These are phyloP conservation scores for Solanum habrochaites DNA, from an alignment of 257 asterid genomes.

Conservation along the genomic window DNA sequence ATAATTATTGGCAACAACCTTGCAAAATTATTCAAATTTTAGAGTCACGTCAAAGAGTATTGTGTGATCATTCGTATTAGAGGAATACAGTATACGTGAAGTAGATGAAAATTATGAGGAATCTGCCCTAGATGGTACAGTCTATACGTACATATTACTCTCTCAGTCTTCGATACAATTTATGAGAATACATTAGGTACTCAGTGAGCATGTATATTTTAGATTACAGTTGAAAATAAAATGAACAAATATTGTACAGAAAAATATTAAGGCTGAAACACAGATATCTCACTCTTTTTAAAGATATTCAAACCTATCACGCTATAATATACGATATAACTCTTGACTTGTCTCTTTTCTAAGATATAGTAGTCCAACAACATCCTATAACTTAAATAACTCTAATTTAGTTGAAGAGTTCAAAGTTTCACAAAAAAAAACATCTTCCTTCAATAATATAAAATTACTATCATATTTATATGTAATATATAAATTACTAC, in stretches of 20 bases:
- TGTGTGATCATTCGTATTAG: not conserved
- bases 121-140: not conserved
- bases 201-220: no score
- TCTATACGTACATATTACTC: not conserved
- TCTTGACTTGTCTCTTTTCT: no score
- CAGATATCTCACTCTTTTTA: not conserved
- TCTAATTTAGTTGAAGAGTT: not conserved
- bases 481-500: no score
- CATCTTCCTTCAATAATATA: no score
- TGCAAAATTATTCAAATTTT: not conserved
- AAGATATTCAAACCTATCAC: no score
- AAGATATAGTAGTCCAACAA: not conserved
- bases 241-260: no score
- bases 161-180: no score
- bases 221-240: no score
- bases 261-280: no score
- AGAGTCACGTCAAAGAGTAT: not conserved
- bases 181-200: not conserved
- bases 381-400: not conserved
- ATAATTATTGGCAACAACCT: not conserved
- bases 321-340: not conserved
- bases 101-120: not conserved
- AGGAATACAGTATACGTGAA: not conserved
- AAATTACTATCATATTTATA: no score
- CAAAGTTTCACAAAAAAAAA: no score